Conservation (phyloP, 2,329 filamentous ascomycete species). For the Penicillium polonicum region DNA sequence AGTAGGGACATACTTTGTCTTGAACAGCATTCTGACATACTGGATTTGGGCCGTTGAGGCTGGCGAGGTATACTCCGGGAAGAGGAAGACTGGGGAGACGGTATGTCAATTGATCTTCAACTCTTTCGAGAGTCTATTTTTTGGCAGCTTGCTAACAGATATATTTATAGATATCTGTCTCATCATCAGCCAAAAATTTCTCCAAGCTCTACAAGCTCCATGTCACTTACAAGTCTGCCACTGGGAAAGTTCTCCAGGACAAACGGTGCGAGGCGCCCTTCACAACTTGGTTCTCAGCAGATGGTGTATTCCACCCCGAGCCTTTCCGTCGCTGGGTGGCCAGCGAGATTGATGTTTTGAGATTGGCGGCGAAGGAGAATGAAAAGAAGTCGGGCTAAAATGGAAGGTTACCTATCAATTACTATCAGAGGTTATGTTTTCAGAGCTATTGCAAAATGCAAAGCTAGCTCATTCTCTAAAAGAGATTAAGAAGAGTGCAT, state of each 20-base stretch:
- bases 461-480: neutral
- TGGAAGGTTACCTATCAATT: neutral
- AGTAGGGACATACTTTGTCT: constrained; percentile 72
- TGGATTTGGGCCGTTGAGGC: constrained; percentile 87
- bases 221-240: constrained; percentile 50
- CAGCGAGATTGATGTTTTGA: constrained; percentile 55
- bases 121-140: neutral
- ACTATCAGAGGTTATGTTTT: neutral
- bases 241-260: constrained; percentile 44
- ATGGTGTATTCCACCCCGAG: constrained; percentile 60
- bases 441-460: neutral
- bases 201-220: constrained; percentile 76
- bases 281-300: constrained; percentile 59
- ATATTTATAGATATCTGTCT: constrained; percentile 64
- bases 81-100: constrained; percentile 66
- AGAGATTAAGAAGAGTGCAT: neutral
- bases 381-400: constrained; percentile 31
- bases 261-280: constrained; percentile 57
- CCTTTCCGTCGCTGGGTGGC: constrained; percentile 64
- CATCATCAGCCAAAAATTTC: constrained; percentile 73
- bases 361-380: constrained; percentile 47
- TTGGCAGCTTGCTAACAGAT: constrained; percentile 5
- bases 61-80: constrained; percentile 77
- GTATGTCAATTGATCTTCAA: constrained; percentile 31
- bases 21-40: constrained; percentile 75